Conservation (phyloP, 768 basidiomycete genomes). For the Rhodotorula graminis region DNA sequence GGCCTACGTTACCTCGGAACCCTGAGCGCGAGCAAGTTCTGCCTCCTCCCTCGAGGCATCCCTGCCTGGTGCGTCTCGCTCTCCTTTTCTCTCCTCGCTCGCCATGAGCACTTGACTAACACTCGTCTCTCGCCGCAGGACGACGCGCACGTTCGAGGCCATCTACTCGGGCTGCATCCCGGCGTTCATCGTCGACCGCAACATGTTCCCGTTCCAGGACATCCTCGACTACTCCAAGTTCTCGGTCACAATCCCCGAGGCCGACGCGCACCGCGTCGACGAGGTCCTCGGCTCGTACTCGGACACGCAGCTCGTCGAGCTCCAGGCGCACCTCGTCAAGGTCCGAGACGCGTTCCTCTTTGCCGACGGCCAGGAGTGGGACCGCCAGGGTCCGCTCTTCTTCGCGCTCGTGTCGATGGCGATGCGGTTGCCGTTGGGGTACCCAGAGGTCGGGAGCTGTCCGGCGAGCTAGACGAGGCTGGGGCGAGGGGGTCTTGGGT, state of each 20-base stretch:
- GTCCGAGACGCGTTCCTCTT: constrained; percentile 49
- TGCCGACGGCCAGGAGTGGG: constrained; percentile 45
- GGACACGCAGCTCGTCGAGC: constrained; percentile 43
- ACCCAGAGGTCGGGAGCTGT: constrained; percentile 29
- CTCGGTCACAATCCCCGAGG: constrained; percentile 47
- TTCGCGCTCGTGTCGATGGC: constrained; percentile 48
- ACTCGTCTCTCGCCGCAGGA: constrained; percentile 43
- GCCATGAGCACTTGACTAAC: too few relatives aligned
- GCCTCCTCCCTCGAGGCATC: constrained; percentile 40
- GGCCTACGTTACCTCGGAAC: constrained; percentile 39
- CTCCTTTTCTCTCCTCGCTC: neutral
- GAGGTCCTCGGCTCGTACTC: constrained; percentile 46
- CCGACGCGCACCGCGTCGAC: constrained; percentile 48
- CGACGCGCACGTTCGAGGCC: constrained; percentile 48
- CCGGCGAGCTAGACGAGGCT: neutral
- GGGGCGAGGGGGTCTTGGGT: neutral
- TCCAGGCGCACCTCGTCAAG: constrained; percentile 49
- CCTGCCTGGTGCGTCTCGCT: constrained; percentile 36
- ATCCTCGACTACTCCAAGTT: constrained; percentile 50
- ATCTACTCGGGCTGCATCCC: constrained; percentile 52
- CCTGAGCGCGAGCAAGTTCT: constrained; percentile 40
- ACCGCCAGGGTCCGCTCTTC: constrained; percentile 48
- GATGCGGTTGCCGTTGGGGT: constrained; percentile 46
- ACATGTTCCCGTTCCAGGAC: constrained; percentile 49
- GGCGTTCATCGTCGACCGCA: constrained; percentile 49